phyloP scores from a whole-genome alignment of 345 rosid species.

The Camelina hispida region DNA sequence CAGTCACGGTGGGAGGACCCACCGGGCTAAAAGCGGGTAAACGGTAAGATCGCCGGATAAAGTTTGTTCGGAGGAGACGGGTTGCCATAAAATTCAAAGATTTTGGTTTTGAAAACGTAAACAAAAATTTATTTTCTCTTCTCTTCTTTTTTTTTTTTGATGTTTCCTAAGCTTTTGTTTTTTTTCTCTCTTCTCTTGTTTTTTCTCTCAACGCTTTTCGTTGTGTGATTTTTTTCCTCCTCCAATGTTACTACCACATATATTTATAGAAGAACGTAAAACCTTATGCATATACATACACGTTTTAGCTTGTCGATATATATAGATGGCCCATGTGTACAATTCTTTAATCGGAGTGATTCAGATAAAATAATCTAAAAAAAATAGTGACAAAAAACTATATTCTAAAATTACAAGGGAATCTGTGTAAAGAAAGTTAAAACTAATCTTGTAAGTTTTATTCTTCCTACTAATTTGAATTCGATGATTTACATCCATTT shows the following conservation, averaged over 20 bases:
- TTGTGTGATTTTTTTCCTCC: slow-evolving; percentile 30
- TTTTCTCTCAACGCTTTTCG: slow-evolving; percentile 20
- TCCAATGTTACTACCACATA: slow-evolving; percentile 6
- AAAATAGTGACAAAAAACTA: background rate
- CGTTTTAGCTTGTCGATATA: slow-evolving; percentile 34
- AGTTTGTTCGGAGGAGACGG: slow-evolving; percentile 50
- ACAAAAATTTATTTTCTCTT: background rate
- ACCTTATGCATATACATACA: slow-evolving; percentile 36
- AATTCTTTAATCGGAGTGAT: slow-evolving; percentile 22
- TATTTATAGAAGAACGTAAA: slow-evolving; percentile 34
- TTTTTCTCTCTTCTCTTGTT: background rate
- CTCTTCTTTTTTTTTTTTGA: slow-evolving; percentile 7
- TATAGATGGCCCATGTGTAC: slow-evolving; percentile 45
- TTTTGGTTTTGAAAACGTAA: slow-evolving; percentile 14
- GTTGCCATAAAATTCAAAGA: slow-evolving; percentile 55
- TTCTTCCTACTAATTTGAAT: background rate
- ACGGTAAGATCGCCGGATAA: slow-evolving; percentile 48
- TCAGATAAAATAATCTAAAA: background rate
- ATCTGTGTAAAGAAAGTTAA: slow-evolving; percentile 20
- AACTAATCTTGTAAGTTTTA: background rate
- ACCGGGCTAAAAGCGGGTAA: slow-evolving; percentile 47
- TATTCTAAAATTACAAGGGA: slow-evolving; percentile 15
- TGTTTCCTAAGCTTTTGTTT: slow-evolving; percentile 27
- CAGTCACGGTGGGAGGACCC: slow-evolving; percentile 50
- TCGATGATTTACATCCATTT: background rate